Conservation (phyloP, 164 flowering plant genomes). For the Euptelea pleiosperma region DNA sequence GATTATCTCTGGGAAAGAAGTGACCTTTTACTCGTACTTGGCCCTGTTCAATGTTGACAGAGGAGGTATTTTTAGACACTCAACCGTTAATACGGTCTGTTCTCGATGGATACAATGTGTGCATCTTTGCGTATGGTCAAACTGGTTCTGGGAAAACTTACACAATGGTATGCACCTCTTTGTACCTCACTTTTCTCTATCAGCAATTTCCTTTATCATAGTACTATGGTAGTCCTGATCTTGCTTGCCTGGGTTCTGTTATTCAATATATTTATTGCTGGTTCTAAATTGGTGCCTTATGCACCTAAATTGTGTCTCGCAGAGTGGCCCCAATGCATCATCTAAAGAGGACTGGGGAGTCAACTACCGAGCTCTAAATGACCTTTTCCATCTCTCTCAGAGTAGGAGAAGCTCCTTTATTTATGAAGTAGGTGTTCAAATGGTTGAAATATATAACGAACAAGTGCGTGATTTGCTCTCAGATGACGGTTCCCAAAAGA, state of each 20-base stretch:
- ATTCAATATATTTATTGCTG: background rate
- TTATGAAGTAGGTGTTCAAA: conserved; percentile 82
- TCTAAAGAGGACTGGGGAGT: conserved; percentile 72
- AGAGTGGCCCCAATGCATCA: conserved; percentile 74
- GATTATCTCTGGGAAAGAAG: background rate
- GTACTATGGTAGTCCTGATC: background rate
- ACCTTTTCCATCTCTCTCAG: conserved; percentile 68
- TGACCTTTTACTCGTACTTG: conserved; percentile 7
- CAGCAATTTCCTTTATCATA: background rate
- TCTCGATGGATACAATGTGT: conserved; percentile 93
- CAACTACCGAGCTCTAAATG: conserved; percentile 79
- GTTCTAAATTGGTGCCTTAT: background rate
- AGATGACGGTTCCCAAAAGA: conserved; percentile 56
- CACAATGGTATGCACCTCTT: conserved; percentile 62
- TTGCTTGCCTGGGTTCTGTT: background rate
- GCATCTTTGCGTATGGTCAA: conserved; percentile 98
- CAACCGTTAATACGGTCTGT: conserved; percentile 86
- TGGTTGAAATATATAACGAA: conserved; percentile 95
- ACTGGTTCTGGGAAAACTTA: conserved; percentile 97
- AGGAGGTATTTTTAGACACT: conserved; percentile 86
- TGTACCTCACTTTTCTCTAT: background rate
- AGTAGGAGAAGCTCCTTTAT: conserved; percentile 49
- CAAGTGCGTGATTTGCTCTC: conserved; percentile 91
- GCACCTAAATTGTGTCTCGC: conserved; percentile 9
- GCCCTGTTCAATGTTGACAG: conserved; percentile 34